Percentiles rank a stretch among this genome's conserved stretches.
phyloP scores from a whole-genome alignment of 192 early-diverging fungal genomes.

The Backusella luteola region DNA sequence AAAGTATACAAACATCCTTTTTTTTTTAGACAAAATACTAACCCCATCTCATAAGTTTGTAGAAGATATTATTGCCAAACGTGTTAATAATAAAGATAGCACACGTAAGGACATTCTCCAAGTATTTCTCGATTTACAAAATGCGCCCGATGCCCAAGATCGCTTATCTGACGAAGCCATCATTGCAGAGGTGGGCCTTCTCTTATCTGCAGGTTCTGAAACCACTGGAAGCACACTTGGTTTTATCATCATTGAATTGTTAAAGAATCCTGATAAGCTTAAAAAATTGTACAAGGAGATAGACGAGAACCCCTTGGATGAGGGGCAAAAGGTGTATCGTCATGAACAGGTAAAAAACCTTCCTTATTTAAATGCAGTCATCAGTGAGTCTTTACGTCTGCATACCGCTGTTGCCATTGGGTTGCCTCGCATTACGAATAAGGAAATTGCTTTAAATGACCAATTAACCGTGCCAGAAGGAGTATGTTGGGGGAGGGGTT shows the following conservation, averaged over 20 bases:
- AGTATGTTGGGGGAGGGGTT: neutral
- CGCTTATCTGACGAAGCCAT: slow-evolving; percentile 42
- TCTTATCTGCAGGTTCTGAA: slow-evolving; percentile 38
- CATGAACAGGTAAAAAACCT: slow-evolving; percentile 44
- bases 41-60: slow-evolving; percentile 18
- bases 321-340: neutral
- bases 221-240: slow-evolving; percentile 31
- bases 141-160: slow-evolving; percentile 25
- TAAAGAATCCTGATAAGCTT: slow-evolving; percentile 12
- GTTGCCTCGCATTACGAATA: slow-evolving; percentile 28
- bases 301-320: slow-evolving; percentile 6
- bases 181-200: slow-evolving; percentile 33
- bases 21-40: neutral
- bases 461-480: slow-evolving; percentile 43
- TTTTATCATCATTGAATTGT: slow-evolving; percentile 25
- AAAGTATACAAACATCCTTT: neutral
- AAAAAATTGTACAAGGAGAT: slow-evolving; percentile 17
- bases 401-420: slow-evolving; percentile 38
- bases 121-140: slow-evolving; percentile 40
- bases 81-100: neutral
- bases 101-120: slow-evolving; percentile 44
- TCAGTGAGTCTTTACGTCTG: slow-evolving; percentile 52
- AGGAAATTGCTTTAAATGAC: slow-evolving; percentile 39
- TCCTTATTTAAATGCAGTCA: slow-evolving; percentile 47
- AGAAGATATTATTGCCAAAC: slow-evolving; percentile 10